phyloP scores from a whole-genome alignment of 2,329 filamentous ascomycete genomes.

The Chlorencoelia australis region DNA sequence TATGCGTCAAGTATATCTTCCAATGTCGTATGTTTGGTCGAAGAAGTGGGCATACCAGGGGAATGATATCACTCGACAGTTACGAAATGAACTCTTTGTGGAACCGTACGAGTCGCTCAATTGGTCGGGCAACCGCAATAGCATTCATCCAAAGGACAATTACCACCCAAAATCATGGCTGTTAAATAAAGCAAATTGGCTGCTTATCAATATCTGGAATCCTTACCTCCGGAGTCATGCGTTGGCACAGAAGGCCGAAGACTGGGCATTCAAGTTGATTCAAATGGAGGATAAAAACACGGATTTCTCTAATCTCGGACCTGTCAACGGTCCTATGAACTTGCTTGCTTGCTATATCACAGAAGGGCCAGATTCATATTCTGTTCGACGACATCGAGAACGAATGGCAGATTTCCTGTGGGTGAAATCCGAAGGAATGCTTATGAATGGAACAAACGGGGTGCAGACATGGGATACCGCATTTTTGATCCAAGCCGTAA shows the following conservation, averaged over 20 bases:
- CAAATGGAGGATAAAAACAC: conserved; percentile 92
- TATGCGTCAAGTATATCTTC: conserved; percentile 89
- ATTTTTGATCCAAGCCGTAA: conserved; percentile 74
- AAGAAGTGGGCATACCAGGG: conserved; percentile 69
- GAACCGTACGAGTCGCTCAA: conserved; percentile 69
- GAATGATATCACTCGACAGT: conserved; percentile 59
- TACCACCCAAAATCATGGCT: conserved; percentile 88
- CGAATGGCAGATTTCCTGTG: conserved; percentile 79
- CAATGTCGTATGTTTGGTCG: conserved; percentile 86
- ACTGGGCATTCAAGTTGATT: conserved; percentile 73
- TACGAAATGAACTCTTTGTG: conserved; percentile 75
- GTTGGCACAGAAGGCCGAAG: conserved; percentile 63
- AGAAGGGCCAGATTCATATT: conserved; percentile 65
- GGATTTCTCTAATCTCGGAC: conserved; percentile 73
- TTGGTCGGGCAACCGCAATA: conserved; percentile 71
- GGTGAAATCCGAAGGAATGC: conserved; percentile 86
- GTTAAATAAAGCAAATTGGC: conserved; percentile 68
- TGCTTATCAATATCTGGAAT: conserved; percentile 69
- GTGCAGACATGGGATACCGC: conserved; percentile 96
- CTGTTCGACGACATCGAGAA: conserved; percentile 68
- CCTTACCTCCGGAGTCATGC: conserved; percentile 61
- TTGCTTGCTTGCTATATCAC: conserved; percentile 75
- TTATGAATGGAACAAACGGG: conserved; percentile 95
- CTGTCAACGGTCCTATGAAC: conserved; percentile 87
- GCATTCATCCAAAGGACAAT: conserved; percentile 70